Base-by-base conservation (phyloP, 2,329 filamentous ascomycete species). In the Zarea fungicola region DNA sequence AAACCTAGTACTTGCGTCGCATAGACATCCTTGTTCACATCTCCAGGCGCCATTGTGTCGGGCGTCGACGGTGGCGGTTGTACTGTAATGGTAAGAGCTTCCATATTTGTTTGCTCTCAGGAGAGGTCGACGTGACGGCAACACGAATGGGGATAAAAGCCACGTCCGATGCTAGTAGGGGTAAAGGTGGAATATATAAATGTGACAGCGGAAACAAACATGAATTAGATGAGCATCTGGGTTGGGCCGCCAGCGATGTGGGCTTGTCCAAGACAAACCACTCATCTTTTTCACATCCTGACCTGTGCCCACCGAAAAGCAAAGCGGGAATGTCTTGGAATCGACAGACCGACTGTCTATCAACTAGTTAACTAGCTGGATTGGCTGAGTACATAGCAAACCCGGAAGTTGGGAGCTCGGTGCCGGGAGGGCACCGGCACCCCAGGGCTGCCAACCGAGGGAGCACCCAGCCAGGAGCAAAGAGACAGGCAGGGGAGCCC, bases 1-100 rank as follows among this genome's bases (percentile, higher is more conserved):
- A 67, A 54, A 25, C 58, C 60, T 23, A 77, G 59, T 7, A 76
- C 74, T 22, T 69, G 59, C 2, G 6, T 26, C 13, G 48, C 32
- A 26, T 49, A 49, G 11, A 18, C n/a, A 18, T 44, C 34, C 4
- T 29, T 25, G 7, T 39, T 25, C 1, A 44, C 18, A 9, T 43
- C 34, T 18, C 9, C 26, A 10, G 23, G 19, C 21, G 48, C 26
- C 40, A 39, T 42, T 11, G 29, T 32, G n/a, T 36, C 34, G 4
- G 40, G 40, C 10, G 25, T 32, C 16, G 10, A 19, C 11, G 41
- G 48, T 18, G 40, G 41, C 14, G 40, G 35, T 11, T 26, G 40
- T 37, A 21, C 44, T 34, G 19, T 49, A 29, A 28, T 32, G 8
- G 32, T 26, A 25, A 49, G 34, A 11, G 41, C 19, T 32, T n/a